Conservation (phyloP, 495 filamentous ascomycete genomes). For the Trichoderma erinaceum region DNA sequence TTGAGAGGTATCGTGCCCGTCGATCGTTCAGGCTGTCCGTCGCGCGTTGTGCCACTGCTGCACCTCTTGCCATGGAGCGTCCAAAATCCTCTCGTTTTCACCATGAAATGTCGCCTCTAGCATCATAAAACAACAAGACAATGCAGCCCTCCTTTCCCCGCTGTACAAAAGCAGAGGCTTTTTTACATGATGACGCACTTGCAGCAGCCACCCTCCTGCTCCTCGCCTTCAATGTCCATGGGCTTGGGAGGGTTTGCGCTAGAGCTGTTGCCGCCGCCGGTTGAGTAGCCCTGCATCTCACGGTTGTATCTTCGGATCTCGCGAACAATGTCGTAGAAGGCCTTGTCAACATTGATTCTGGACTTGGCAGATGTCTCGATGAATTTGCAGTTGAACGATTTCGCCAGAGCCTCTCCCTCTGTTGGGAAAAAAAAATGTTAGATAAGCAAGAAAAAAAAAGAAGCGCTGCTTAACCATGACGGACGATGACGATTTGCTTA, state of each 20-base stretch:
- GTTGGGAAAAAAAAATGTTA: slow-evolving; percentile 19
- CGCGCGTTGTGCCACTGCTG: neutral
- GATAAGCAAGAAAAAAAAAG: neutral
- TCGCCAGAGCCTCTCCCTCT: slow-evolving; percentile 88
- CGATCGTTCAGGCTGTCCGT: slow-evolving; percentile 13
- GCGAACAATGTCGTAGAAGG: slow-evolving; percentile 95
- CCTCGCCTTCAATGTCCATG: slow-evolving; percentile 70
- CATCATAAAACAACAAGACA: slow-evolving; percentile 7
- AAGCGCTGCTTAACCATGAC: neutral
- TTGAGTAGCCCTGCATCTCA: slow-evolving; percentile 81
- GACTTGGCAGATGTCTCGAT: slow-evolving; percentile 99
- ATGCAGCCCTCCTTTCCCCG: slow-evolving; percentile 10
- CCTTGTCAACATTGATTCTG: slow-evolving; percentile 94
- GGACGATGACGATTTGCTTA: slow-evolving; percentile 35
- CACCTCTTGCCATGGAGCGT: neutral
- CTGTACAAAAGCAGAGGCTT: slow-evolving; percentile 13
- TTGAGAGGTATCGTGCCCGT: slow-evolving; percentile 15
- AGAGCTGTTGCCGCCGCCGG: slow-evolving; percentile 54
- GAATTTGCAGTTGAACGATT: slow-evolving; percentile 89
- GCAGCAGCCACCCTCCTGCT: slow-evolving; percentile 74
- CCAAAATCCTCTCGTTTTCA: slow-evolving; percentile 7
- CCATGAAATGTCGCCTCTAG: slow-evolving; percentile 12
- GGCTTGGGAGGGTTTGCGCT: slow-evolving; percentile 58
- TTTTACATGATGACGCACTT: slow-evolving; percentile 87
- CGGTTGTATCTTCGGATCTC: slow-evolving; percentile 98